Conservation (phyloP, 106 monocot genomes). For the Cymbidium sinense region DNA sequence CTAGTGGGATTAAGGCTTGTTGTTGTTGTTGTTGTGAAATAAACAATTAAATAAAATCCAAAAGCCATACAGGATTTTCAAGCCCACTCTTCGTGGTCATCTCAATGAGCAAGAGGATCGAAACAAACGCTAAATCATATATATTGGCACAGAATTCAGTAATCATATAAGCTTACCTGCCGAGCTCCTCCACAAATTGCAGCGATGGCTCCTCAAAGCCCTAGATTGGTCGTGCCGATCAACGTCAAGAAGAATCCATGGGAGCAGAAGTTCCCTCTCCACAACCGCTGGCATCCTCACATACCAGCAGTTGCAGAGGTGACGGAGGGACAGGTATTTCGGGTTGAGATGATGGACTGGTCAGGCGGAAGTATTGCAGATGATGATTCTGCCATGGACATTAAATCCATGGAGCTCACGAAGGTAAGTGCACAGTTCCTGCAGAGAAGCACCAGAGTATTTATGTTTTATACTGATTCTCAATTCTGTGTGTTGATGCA, state of each 20-base stretch:
- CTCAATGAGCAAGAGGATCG: too few relatives aligned
- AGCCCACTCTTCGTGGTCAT: not conserved
- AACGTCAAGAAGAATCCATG: slow-evolving; percentile 77
- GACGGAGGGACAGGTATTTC: slow-evolving; percentile 52
- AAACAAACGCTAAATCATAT: too few relatives aligned
- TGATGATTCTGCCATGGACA: slow-evolving; percentile 57
- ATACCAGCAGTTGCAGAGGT: slow-evolving; percentile 74
- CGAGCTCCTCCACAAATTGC: not conserved
- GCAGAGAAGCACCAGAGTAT: not conserved
- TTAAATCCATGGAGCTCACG: slow-evolving; percentile 52
- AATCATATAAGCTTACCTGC: not conserved
- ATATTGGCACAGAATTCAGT: not conserved
- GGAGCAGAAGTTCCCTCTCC: slow-evolving; percentile 60
- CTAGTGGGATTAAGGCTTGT: too few relatives aligned
- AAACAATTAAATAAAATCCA: not conserved
- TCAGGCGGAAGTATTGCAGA: slow-evolving; percentile 52
- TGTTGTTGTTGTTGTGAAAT: too few relatives aligned
- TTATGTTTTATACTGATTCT: not conserved
- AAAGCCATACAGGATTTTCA: not conserved
- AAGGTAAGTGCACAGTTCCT: slow-evolving; percentile 34
- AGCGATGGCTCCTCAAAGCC: slow-evolving; percentile 56
- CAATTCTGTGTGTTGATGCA: not conserved
- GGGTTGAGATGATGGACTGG: slow-evolving; percentile 83
- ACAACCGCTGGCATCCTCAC: slow-evolving; percentile 81
- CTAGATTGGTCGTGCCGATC: slow-evolving; percentile 52